Conservation (phyloP, 2,329 filamentous ascomycete genomes). For the Fusarium oligoseptatum region DNA sequence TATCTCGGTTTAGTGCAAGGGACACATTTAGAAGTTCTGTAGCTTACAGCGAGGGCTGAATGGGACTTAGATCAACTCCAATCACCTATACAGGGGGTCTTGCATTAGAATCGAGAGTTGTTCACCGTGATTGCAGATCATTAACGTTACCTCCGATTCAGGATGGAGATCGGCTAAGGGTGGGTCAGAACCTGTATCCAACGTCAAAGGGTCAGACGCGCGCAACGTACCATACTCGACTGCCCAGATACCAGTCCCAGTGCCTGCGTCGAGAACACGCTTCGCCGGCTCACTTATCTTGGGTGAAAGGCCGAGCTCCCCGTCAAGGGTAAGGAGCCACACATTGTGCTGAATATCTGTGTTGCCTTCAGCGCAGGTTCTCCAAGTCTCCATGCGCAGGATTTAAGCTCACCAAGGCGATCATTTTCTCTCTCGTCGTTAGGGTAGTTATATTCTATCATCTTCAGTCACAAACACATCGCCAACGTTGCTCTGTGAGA, state of each 20-base stretch:
- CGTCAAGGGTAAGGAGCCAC: not conserved
- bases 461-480: not conserved
- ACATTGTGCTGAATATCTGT: not conserved
- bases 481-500: not conserved
- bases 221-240: not conserved
- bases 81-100: not conserved
- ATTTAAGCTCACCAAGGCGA: not conserved
- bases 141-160: not conserved
- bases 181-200: not conserved
- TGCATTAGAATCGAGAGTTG: not conserved
- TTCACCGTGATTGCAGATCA: too few relatives aligned
- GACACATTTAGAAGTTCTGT: fast-evolving
- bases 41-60: not conserved
- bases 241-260: not conserved
- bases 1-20: not conserved
- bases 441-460: not conserved
- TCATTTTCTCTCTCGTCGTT: not conserved
- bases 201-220: not conserved
- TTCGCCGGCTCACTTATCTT: not conserved
- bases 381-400: too few relatives aligned
- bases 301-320: not conserved
- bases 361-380: not conserved
- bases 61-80: not conserved
- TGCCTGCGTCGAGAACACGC: not conserved
- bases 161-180: not conserved